These are phyloP conservation scores for Globisporangium polare DNA, from an alignment of 352 stramenopile species.

Conservation along the genomic window DNA sequence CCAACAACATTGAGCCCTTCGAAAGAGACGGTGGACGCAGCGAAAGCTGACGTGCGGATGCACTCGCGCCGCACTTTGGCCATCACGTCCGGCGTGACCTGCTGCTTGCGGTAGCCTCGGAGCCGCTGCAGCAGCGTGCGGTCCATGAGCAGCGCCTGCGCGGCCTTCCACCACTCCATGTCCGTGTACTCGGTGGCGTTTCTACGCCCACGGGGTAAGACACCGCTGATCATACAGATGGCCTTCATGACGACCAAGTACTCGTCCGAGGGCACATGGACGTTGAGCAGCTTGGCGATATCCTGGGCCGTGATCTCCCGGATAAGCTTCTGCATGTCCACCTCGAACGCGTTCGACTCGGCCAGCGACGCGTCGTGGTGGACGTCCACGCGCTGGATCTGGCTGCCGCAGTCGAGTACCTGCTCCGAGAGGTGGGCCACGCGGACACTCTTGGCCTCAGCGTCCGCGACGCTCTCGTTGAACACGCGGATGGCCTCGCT, in stretches of 20 bases:
- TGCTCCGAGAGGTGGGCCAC: conserved; percentile 40
- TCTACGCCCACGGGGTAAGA: conserved; percentile 42
- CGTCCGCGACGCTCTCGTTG: conserved; percentile 73
- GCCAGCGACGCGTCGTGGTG: conserved; percentile 43
- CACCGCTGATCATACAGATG: conserved; percentile 65
- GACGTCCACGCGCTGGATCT: conserved; percentile 46
- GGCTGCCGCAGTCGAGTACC: conserved; percentile 49
- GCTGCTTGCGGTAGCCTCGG: conserved; percentile 45
- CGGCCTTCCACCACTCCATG: conserved; percentile 77
- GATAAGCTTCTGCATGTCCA: conserved; percentile 55
- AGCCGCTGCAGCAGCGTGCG: conserved; percentile 56
- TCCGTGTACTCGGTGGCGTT: conserved; percentile 68
- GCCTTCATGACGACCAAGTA: conserved; percentile 68
- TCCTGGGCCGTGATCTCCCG: conserved; percentile 69
- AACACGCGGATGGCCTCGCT: conserved; percentile 43
- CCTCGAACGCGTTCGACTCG: conserved; percentile 53
- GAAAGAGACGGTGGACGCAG: conserved; percentile 25
- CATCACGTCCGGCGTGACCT: conserved; percentile 61
- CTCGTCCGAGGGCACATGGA: conserved; percentile 41
- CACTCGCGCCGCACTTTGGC: conserved; percentile 75
- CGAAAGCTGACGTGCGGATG: conserved; percentile 44
- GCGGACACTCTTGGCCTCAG: conserved; percentile 53
- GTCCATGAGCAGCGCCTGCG: conserved; percentile 79
- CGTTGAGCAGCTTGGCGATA: conserved; percentile 63
- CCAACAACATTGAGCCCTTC: conserved; percentile 2